These are phyloP conservation scores for Fraxinus latifolia DNA, from an alignment of 305 asterid genomes.

Conservation along the genomic window DNA sequence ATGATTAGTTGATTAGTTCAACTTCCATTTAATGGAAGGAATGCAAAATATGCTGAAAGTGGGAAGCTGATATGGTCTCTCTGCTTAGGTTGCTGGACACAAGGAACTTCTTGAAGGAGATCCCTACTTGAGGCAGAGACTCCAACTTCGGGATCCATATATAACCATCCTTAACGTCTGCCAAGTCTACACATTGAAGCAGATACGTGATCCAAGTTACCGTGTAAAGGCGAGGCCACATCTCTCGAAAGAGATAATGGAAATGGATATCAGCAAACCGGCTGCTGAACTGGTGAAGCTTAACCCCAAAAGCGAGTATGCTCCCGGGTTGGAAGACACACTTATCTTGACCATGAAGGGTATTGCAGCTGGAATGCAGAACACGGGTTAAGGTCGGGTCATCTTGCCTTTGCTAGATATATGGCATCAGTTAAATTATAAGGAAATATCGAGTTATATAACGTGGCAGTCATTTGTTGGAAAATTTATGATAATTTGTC, in stretches of 20 bases:
- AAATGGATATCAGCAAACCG: constrained; percentile 48
- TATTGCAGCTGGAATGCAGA: constrained; percentile 75
- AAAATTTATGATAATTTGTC: too few relatives aligned
- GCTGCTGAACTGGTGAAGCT: constrained; percentile 67
- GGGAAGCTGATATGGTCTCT: neutral
- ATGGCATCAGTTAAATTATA: neutral
- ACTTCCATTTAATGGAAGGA: too few relatives aligned
- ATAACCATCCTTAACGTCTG: constrained; percentile 63
- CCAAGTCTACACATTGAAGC: constrained; percentile 63
- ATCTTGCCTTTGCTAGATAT: neutral
- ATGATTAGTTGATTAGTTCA: too few relatives aligned
- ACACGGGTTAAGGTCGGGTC: constrained; percentile 51
- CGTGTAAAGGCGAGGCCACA: constrained; percentile 52
- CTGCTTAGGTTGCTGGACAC: constrained; percentile 66
- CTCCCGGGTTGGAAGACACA: constrained; percentile 76
- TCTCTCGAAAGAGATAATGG: constrained; percentile 53
- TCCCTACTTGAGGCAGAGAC: constrained; percentile 83
- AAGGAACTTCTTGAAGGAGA: constrained; percentile 63
- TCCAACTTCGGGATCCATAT: constrained; percentile 62
- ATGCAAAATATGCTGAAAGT: too few relatives aligned
- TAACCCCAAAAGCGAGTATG: constrained; percentile 68
- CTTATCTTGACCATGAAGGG: constrained; percentile 84
- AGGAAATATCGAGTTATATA: neutral
- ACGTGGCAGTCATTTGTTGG: neutral
- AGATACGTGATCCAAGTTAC: constrained; percentile 64